These are phyloP conservation scores for Hordeum marinum DNA, from an alignment of 176 grass and related monocot species.

Conservation along the genomic window DNA sequence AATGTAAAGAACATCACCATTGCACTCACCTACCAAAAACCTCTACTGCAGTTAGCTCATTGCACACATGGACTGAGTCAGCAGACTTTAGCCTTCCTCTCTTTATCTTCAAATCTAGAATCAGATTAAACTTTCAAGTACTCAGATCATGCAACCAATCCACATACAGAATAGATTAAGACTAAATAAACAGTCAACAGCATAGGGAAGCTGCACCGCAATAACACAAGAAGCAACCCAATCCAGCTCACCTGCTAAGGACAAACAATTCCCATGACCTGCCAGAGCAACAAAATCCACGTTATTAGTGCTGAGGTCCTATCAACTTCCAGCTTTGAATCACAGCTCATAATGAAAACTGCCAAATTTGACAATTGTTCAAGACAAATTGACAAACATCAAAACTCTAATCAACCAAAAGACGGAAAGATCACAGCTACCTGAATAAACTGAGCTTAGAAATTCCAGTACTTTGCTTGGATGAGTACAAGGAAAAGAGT, in stretches of 20 bases:
- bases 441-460: slow-evolving; percentile 12
- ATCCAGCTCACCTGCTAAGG: slow-evolving; percentile 30
- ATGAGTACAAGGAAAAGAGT: slow-evolving; percentile 1
- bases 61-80: slow-evolving; percentile 4
- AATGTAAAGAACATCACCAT: not conserved
- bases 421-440: not conserved
- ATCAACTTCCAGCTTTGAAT: slow-evolving; percentile 13
- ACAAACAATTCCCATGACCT: slow-evolving; percentile 13
- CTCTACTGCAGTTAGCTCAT: not conserved
- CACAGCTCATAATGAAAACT: not conserved
- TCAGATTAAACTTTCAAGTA: slow-evolving; percentile 46
- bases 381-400: not conserved
- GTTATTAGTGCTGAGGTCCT: slow-evolving; percentile 8
- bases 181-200: slow-evolving; percentile 12
- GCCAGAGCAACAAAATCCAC: slow-evolving; percentile 20
- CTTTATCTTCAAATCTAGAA: slow-evolving; percentile 47
- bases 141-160: slow-evolving; percentile 46
- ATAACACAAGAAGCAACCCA: slow-evolving; percentile 13
- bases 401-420: slow-evolving; percentile 7
- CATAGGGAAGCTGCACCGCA: not conserved
- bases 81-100: slow-evolving; percentile 17
- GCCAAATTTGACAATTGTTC: not conserved
- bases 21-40: slow-evolving; percentile 23
- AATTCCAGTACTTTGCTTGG: slow-evolving; percentile 7
- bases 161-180: slow-evolving; percentile 30